These are phyloP conservation scores for Funneliformis geosporum DNA, from an alignment of 192 early-diverging fungal species.

Conservation along the genomic window DNA sequence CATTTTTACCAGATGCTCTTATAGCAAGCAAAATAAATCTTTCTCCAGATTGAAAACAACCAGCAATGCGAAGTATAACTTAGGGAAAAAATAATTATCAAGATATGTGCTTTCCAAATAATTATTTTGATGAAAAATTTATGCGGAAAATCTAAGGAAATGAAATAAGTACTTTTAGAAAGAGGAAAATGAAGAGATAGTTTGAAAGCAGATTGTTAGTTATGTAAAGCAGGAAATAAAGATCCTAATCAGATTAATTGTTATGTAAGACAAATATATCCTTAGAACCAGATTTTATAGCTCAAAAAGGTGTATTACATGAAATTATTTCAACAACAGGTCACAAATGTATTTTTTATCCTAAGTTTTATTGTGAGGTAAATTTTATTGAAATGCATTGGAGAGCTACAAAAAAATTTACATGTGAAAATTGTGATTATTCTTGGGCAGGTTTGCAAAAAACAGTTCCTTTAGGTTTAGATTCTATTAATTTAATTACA, in stretches of 20 bases:
- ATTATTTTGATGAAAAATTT: neutral
- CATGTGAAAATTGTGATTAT: constrained; percentile 25
- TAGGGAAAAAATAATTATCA: neutral
- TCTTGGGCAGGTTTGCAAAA: constrained; percentile 31
- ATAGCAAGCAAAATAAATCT: constrained; percentile 28
- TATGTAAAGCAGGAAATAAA: constrained; percentile 15
- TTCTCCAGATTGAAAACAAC: neutral
- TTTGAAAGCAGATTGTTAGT: neutral
- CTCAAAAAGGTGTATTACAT: neutral
- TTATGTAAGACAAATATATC: constrained; percentile 31
- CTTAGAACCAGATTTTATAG: constrained; percentile 13
- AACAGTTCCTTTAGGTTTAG: constrained; percentile 6
- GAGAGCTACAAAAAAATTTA: constrained; percentile 31
- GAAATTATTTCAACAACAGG: constrained; percentile 15
- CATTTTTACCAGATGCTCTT: constrained; percentile 18
- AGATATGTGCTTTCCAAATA: neutral
- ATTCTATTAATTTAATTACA: too few relatives aligned
- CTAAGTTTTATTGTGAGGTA: constrained; percentile 27
- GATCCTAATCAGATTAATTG: neutral
- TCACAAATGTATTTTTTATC: constrained; percentile 31
- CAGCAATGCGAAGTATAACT: constrained; percentile 13
- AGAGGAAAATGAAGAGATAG: neutral
- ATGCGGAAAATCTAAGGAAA: neutral
- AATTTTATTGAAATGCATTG: constrained; percentile 35
- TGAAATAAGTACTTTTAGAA: constrained; percentile 2